Base-by-base conservation (phyloP, 225 moss, liverwort and hornwort genomes). In the Marchantia paleacea region DNA sequence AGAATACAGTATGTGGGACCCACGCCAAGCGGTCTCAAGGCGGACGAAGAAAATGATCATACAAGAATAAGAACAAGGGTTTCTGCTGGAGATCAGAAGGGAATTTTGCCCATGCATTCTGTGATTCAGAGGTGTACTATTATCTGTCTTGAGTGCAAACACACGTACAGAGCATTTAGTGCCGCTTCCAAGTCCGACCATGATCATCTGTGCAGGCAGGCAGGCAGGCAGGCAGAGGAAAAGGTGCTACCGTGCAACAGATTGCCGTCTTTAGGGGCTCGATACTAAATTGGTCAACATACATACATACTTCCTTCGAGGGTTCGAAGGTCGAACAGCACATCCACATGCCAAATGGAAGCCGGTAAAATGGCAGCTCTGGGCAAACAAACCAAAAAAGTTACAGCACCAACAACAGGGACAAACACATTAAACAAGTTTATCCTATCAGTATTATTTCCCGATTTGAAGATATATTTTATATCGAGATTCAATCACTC, bases 261-360 rank as follows among this genome's bases (percentile, higher is more conserved):
- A 73, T 73, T 73, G 52, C 73, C 53, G 73, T 52, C 73, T 73
- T 24, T 25, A 1, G 6, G 51, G 20, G 60, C n/a, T 61, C 2
- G 13, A 52, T 68, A 31, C 68, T 68, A 65, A 8, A 28, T 14
- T 6, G 11, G 6, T 26, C 25, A 10, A 60, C n/a, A 22, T 9
- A 62, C 6, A 52, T 53, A 73, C 49, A 24, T 73, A 73, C 53
- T 73, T 24, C 53, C 29, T 16, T 54, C 14, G 73, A 52, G 7
- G 25, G 8, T 54, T 67, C 79, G 62, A 63, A 69, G 57, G 83
- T 80, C 83, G 80, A 83, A 76, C 58, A 76, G 61, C 53, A 52
- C 24, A 30, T 70, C 30, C 11, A 69, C 54, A 30, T 70, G 80
- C 75, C 80, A 62, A 58, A 71, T 76, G 80, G 79, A 76, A 60